Percentiles rank a stretch among this genome's conserved stretches.
Evolutionary conservation across 2,329 filamentous ascomycete genomes (phyloP).

Genomic region (Cercospora beticola): DNA sequence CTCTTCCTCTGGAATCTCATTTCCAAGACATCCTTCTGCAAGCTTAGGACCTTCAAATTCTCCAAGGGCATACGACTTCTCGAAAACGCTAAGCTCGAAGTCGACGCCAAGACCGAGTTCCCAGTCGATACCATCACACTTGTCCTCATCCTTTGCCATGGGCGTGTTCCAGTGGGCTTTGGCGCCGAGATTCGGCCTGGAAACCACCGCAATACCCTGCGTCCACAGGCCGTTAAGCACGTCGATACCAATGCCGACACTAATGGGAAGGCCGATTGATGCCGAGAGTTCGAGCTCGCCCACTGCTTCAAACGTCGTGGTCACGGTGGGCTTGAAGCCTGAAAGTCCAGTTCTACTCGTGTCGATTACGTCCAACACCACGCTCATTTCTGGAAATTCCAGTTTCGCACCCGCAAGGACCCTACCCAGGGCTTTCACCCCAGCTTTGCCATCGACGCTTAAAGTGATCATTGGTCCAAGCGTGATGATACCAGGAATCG

Average conservation of each 20-base stretch:
- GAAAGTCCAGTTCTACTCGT: neutral
- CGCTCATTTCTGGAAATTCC: conserved; percentile 1
- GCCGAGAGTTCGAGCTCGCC: neutral
- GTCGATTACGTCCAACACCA: neutral
- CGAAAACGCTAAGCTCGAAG: neutral
- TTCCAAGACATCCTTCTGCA: neutral
- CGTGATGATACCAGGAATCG: neutral
- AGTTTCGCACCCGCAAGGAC: neutral
- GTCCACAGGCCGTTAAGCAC: neutral
- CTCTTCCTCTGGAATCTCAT: neutral
- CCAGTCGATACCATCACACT: neutral
- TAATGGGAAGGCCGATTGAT: neutral
- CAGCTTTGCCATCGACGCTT: neutral
- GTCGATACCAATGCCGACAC: neutral
- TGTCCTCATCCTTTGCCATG: neutral
- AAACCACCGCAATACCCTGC: neutral
- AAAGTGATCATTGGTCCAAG: neutral
- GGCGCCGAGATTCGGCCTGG: neutral
- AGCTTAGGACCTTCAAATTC: neutral
- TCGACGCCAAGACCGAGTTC: neutral
- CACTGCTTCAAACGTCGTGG: neutral
- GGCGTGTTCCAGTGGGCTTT: neutral
- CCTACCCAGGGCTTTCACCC: neutral
- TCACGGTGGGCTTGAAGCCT: neutral
- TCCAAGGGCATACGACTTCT: neutral